Evolutionary conservation across 345 rosid species (phyloP), one percentile per base, ranked within the genome.

Genomic region (Carallia pectinifolia): DNA sequence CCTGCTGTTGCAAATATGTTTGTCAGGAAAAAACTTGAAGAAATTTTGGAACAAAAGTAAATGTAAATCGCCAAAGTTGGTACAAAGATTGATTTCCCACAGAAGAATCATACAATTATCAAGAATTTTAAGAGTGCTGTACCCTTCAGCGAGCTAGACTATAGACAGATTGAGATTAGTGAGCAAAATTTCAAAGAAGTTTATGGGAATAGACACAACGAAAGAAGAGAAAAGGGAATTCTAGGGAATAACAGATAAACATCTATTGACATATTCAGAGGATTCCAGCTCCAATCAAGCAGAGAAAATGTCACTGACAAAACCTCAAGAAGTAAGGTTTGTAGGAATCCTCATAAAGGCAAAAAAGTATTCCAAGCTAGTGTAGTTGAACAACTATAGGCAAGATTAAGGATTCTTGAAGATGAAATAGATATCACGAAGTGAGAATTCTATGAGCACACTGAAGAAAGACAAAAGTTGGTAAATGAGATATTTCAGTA

Each of bases 381-480:
- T 19, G 80, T 64, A 62, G 69, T 68, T 18, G 68, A 73, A 40
- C 68, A 77, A 53, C 53, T 84, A 13, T 52, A 56, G 1, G 30
- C 63, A 65, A 19, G 80, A 65, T 55, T 84, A 73, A 67, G 70
- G 72, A 53, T 62, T 44, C 85, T 86, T 8, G 88, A 84, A 78
- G 81, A 79, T 69, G 88, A 86, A 67, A 75, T 31, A 31, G 62
- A 69, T 44, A 58, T 52, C 18, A 59, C 79, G 74, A 80, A 73
- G 74, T 74, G 62, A 74, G 73, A 72, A 33, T 58, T 86, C 53
- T 53, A 72, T 8, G 66, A 81, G 62, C 62, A 74, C 6, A 39
- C 64, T n/a, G 69, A 77, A 56, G 86, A 86, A 53, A 81, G 74
- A 60, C 72, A 65, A 27, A 50, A 52, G 27, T 29, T 84, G 69